Percentiles rank a stretch among this genome's conserved stretches.
Evolutionary conservation across 2,329 filamentous ascomycete species (phyloP).

Genomic region (Diaporthe sp.): DNA sequence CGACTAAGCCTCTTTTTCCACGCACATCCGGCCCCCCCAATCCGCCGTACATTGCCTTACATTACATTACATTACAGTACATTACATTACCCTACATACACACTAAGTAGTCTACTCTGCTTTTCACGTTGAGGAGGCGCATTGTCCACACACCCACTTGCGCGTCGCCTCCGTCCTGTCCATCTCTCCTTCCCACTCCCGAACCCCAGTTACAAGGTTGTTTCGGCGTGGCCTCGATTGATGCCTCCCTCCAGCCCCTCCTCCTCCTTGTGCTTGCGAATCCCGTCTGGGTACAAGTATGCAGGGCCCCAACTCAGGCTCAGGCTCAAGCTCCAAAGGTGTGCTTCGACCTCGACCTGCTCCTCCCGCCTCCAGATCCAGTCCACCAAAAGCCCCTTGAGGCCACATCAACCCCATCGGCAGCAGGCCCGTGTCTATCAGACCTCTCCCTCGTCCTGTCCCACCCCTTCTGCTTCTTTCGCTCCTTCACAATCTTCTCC

Average conservation of each 20-base stretch:
- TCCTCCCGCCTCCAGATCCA: slow-evolving; percentile 7
- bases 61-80: background rate
- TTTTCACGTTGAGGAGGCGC: slow-evolving; percentile 27
- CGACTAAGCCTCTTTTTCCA: slow-evolving; percentile 23
- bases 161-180: slow-evolving; percentile 28
- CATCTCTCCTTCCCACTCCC: slow-evolving; percentile 23
- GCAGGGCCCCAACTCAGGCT: slow-evolving; percentile 32
- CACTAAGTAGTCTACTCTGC: slow-evolving; percentile 10
- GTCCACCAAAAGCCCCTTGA: slow-evolving; percentile 40
- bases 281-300: slow-evolving; percentile 36
- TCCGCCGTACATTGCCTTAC: slow-evolving; percentile 7
- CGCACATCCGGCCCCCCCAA: slow-evolving; percentile 9
- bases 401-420: slow-evolving; percentile 50
- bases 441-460: slow-evolving; percentile 44
- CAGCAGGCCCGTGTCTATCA: slow-evolving; percentile 46
- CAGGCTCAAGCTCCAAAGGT: slow-evolving; percentile 12
- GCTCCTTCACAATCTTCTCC: slow-evolving; percentile 37
- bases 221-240: slow-evolving; percentile 31
- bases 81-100: slow-evolving; percentile 10
- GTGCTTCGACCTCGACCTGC: slow-evolving; percentile 24
- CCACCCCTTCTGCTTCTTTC: slow-evolving; percentile 41
- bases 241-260: slow-evolving; percentile 40
- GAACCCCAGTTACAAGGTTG: slow-evolving; percentile 29
- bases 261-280: slow-evolving; percentile 31
- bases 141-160: slow-evolving; percentile 36